Percentiles rank a stretch among this genome's conserved stretches.
phyloP scores from a whole-genome alignment of 2,329 filamentous ascomycete genomes.

The Aspergillus sp. region DNA sequence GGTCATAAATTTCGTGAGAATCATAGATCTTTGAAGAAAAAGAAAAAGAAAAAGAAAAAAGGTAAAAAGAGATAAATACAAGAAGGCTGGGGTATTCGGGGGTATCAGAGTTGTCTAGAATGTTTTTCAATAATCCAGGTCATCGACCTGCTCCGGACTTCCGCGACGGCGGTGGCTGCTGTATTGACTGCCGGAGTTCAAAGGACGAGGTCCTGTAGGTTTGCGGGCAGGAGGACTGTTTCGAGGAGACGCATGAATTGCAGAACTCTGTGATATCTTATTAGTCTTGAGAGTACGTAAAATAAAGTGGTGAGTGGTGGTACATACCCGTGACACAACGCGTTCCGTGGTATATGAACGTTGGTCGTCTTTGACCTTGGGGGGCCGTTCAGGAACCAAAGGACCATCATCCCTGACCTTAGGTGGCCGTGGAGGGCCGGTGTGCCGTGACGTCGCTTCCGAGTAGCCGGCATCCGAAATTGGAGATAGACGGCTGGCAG shows the following conservation, averaged over 20 bases:
- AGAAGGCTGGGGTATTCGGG: neutral
- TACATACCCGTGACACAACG: slow-evolving; percentile 30
- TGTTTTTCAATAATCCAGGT: slow-evolving; percentile 25
- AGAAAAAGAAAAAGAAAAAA: neutral
- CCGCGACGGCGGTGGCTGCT: slow-evolving; percentile 32
- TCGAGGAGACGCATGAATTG: slow-evolving; percentile 27
- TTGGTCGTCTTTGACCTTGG: slow-evolving; percentile 31
- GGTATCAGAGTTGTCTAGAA: slow-evolving; percentile 7
- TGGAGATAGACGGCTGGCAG: slow-evolving; percentile 36
- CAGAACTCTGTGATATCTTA: slow-evolving; percentile 18
- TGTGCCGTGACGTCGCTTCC: slow-evolving; percentile 31
- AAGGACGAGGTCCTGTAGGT: slow-evolving; percentile 42
- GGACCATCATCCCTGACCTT: slow-evolving; percentile 52
- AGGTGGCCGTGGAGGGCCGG: slow-evolving; percentile 43
- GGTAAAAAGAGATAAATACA: slow-evolving; percentile 1
- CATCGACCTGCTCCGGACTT: slow-evolving; percentile 35
- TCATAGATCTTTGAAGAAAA: neutral
- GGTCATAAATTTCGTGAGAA: slow-evolving; percentile 1
- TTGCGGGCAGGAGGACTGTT: slow-evolving; percentile 33
- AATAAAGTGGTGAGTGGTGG: slow-evolving; percentile 10
- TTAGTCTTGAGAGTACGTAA: no score
- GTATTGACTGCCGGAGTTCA: slow-evolving; percentile 31
- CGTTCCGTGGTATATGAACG: slow-evolving; percentile 32
- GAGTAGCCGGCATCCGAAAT: slow-evolving; percentile 42
- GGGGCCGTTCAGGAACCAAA: slow-evolving; percentile 46